A percentile compares a stretch with the other conserved stretches of the same genome.
Conservation (phyloP, 345 rosid genomes). For the Tarenaya hassleriana region DNA sequence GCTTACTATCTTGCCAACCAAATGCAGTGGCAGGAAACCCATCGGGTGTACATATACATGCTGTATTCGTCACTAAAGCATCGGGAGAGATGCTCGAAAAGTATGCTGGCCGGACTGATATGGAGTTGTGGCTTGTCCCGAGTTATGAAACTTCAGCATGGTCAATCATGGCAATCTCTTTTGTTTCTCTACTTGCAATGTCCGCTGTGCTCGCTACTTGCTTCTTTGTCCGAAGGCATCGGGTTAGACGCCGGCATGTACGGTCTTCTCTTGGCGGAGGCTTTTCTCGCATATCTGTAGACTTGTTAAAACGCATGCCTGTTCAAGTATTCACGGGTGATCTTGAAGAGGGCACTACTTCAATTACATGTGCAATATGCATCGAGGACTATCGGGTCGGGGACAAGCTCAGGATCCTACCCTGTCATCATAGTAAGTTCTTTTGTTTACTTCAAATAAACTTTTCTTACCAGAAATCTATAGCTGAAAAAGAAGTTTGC, state of each 20-base stretch:
- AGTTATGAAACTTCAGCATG: conserved; percentile 79
- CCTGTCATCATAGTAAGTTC: conserved; percentile 86
- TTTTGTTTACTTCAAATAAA: conserved; percentile 5
- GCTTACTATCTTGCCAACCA: conserved; percentile 14
- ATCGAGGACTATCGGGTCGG: conserved; percentile 77
- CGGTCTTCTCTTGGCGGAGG: conserved; percentile 39
- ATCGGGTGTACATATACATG: conserved; percentile 67
- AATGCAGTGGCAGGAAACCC: conserved; percentile 89
- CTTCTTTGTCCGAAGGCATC: conserved; percentile 91
- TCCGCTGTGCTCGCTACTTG: conserved; percentile 93
- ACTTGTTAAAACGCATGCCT: conserved; percentile 67
- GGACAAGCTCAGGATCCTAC: conserved; percentile 83
- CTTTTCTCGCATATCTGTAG: conserved; percentile 70
- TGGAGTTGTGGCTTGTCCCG: conserved; percentile 71
- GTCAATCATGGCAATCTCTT: conserved; percentile 95
- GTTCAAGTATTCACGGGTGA: conserved; percentile 57
- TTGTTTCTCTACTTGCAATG: conserved; percentile 90
- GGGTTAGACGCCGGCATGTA: conserved; percentile 54
- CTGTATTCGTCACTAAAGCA: conserved; percentile 66
- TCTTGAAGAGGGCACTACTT: conserved; percentile 76
- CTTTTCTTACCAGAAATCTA: background rate
- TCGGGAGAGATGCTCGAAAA: conserved; percentile 58
- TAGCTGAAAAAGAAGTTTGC: background rate
- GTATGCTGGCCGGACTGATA: conserved; percentile 49
- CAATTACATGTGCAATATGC: conserved; percentile 79